Base-by-base conservation (phyloP, 1,284 basidiomycete genomes). In the Heterobasidion occidentale region DNA sequence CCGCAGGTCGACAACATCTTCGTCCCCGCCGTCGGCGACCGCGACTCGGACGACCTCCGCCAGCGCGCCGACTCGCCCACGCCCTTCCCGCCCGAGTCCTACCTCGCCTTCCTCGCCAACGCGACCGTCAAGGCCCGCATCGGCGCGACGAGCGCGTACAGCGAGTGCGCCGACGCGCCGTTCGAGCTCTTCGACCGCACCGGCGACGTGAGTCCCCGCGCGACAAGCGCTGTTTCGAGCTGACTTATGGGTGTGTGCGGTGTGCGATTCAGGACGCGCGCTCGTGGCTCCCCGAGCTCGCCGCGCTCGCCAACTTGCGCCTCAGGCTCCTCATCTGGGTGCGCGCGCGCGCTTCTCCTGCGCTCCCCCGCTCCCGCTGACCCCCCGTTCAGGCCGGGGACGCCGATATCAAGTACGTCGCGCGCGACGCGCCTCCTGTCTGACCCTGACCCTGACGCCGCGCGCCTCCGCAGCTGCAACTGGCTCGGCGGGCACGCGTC, bases 271-370 rank as follows among this genome's bases (percentile, higher is more conserved):
- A 20, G 54, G 78, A 79, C 59, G 82, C 80, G 34, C 70, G 83
- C 58, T 77, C 79, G 0, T 73, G 71, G 55, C 70, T 86, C 3
- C 79, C 81, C 2, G 68, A 79, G 61, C 74, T 86, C 12, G 76
- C 74, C 6, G 69, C 67, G 1, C 66, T 86, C 7, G 82, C 71
- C 0, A 71, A 84, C 62, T 79, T 79, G 19, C 64, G 73, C n/a
- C 63, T 84, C 55, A 81, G 78, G 65, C 75, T 79, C 27, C 70
- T 86, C 8, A 78, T 84, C 47, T 84, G 83, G 83, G 83, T 82
- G 64, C 33, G 74, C 58, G 19, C 42, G 15, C 36, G 44, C 19
- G 19, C 27, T 36, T 36, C 9, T 7, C 17, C 8, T 2, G 5
- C 17, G 14, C 12, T 51, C 12, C 3, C 46, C 19, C 46, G 11